phyloP scores from a whole-genome alignment of 2,329 filamentous ascomycete genomes.

The Beauveria pseudobassiana region DNA sequence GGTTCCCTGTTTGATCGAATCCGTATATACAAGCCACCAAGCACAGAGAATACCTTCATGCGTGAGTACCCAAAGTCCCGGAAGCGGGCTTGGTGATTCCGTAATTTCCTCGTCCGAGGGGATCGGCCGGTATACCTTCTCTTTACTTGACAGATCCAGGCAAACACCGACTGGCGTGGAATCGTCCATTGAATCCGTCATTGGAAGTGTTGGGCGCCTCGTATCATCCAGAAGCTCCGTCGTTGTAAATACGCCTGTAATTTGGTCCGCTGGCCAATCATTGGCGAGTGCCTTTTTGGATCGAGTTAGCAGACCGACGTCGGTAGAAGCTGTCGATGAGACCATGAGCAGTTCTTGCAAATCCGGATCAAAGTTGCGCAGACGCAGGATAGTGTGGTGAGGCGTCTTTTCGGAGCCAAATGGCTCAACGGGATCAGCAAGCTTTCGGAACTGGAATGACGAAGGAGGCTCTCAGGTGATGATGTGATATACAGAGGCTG shows the following conservation, averaged over 20 bases:
- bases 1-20: constrained; percentile 68
- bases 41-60: constrained; percentile 76
- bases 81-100: constrained; percentile 72
- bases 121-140: constrained; percentile 72
- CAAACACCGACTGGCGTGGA: constrained; percentile 77
- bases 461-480: constrained; percentile 57
- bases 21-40: constrained; percentile 91
- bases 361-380: constrained; percentile 73
- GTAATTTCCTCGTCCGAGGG: constrained; percentile 68
- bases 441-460: constrained; percentile 63
- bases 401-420: constrained; percentile 60
- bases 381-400: constrained; percentile 68
- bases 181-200: constrained; percentile 49
- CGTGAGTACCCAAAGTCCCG: constrained; percentile 77
- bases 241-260: constrained; percentile 63
- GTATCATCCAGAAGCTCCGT: constrained; percentile 68
- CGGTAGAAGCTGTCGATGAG: constrained; percentile 69
- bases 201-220: constrained; percentile 66
- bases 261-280: constrained; percentile 49
- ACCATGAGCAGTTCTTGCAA: constrained; percentile 77
- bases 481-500: constrained; percentile 68
- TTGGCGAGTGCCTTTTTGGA: constrained; percentile 60
- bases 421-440: constrained; percentile 66
- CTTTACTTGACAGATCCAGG: constrained; percentile 75
- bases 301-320: constrained; percentile 71